phyloP scores from a whole-genome alignment of 2,329 filamentous ascomycete genomes.

The Diplodia seriata region DNA sequence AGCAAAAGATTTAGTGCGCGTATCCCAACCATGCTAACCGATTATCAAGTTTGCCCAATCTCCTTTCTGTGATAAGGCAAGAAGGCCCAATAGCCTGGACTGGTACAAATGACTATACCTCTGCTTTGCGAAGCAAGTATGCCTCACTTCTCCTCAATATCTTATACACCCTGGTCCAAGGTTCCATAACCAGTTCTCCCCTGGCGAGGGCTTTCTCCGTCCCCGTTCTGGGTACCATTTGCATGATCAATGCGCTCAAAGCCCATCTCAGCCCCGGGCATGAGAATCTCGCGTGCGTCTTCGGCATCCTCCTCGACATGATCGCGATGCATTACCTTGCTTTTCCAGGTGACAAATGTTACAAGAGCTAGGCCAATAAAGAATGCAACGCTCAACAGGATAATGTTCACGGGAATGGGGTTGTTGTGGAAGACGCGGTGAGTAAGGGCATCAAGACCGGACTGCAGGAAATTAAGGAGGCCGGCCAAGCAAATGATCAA shows the following conservation, averaged over 20 bases:
- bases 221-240: neutral
- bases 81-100: neutral
- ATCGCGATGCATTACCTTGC: conserved; percentile 50
- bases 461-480: conserved; percentile 82
- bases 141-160: neutral
- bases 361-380: conserved; percentile 71
- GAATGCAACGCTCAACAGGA: conserved; percentile 68
- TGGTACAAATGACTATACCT: neutral
- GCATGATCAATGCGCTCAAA: conserved; percentile 14
- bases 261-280: conserved; percentile 41
- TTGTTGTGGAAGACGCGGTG: conserved; percentile 74
- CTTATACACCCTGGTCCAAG: neutral
- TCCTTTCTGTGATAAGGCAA: neutral
- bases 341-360: conserved; percentile 66
- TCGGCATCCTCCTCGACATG: conserved; percentile 47
- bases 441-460: conserved; percentile 78
- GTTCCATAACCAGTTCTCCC: conserved; percentile 11
- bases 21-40: neutral
- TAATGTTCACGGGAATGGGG: conserved; percentile 77
- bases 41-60: neutral
- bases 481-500: conserved; percentile 87
- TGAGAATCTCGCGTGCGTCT: conserved; percentile 45
- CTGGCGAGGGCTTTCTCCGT: neutral
- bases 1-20: conserved; percentile 2
- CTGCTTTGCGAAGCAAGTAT: neutral